Conservation (phyloP, 257 asterid genomes). For the Solanum ossicruentum region DNA sequence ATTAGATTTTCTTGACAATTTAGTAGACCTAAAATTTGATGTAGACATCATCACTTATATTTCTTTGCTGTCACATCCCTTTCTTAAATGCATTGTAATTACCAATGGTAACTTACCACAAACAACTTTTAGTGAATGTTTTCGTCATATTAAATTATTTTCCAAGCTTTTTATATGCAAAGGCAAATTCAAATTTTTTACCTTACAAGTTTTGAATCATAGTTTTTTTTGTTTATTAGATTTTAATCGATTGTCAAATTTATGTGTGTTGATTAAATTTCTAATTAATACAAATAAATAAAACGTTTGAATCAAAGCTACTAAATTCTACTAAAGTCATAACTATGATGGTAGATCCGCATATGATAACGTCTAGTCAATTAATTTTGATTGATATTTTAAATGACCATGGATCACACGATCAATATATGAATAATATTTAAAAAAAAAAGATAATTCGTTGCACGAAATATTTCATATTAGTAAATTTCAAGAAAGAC, state of each 20-base stretch:
- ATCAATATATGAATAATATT: not conserved
- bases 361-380: not conserved
- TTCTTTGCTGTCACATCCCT: not conserved
- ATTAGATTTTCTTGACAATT: no score
- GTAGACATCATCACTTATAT: conserved; percentile 3
- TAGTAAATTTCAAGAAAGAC: rapidly evolving
- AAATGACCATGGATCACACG: not conserved
- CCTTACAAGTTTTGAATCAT: no score
- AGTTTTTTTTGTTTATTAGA: not conserved
- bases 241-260: not conserved
- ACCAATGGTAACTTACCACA: not conserved
- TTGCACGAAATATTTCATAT: not conserved
- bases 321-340: not conserved
- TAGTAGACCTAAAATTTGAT: not conserved
- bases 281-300: not conserved
- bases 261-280: not conserved
- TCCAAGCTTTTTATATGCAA: not conserved
- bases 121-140: not conserved
- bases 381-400: not conserved
- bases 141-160: not conserved
- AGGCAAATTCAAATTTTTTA: not conserved
- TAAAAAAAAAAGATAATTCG: not conserved
- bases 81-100: not conserved
- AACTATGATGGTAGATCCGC: not conserved
- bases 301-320: not conserved